Evolutionary conservation across 1,284 basidiomycete genomes (phyloP), one percentile per base, ranked within the genome.

Genomic region (Puccinia hordei): DNA sequence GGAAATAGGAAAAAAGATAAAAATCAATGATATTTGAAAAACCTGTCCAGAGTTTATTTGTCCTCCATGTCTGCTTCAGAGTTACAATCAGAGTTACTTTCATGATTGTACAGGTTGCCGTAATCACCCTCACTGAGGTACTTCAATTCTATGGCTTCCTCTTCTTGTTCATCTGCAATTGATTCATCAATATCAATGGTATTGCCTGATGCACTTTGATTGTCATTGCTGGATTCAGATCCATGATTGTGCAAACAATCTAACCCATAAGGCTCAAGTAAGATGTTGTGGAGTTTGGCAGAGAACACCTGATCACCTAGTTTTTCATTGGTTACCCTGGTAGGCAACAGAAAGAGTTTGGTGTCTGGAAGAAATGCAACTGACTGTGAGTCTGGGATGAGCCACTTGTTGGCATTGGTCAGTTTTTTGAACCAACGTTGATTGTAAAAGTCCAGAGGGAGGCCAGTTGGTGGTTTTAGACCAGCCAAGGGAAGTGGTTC

Each of bases 401-500:
- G 17, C 2, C 55, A 17, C 30, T 61, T 12, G 41, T 74, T 33
- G 9, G 24, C 38, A 4, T 46, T 8, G 8, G 2, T 10, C 13
- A 59, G 53, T 10, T 33, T 44, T 15, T 74, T 74, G 73, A 74
- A 61, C 73, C 71, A 74, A 4, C 24, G 8, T 8, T 33, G 73
- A n/a, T 63, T 4, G 35, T 61, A 74, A 24, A 61, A 74, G 38
- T 74, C 73, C 27, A 74, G 57, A 13, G 73, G 73, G 9, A 74
- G n/a, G n/a, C n/a, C n/a, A n/a, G n/a, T 74, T 15, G 73, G 73
- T 38, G 55, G 27, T 8, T 41, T 59, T 3, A 8, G 30, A 24
- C 13, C 33, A 1, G 38, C 35, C 3, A 51, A 73, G 12, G 22
- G 30, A 12, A 57, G 12, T 22, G 51, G 19, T 17, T 0, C 53